A percentile compares a stretch with the other conserved stretches of the same genome.
Evolutionary conservation across 2,329 filamentous ascomycete genomes (phyloP).

Genomic region (Chaetomiaceae sp.): DNA sequence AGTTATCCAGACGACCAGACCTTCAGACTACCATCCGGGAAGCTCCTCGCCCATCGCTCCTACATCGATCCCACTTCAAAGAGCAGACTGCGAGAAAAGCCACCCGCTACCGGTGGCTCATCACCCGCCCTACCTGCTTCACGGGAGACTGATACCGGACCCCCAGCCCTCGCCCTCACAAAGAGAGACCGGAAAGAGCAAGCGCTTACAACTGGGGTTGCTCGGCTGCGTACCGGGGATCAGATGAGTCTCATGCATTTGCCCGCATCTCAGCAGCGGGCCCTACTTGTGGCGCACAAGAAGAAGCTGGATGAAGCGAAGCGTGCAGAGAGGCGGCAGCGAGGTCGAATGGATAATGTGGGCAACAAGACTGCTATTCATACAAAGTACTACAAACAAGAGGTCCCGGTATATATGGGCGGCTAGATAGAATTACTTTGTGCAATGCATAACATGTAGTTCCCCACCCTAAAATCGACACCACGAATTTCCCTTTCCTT

Average conservation of each 20-base stretch:
- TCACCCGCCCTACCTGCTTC: not conserved
- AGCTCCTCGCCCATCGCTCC: constrained; percentile 9
- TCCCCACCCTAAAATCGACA: too few species aligned
- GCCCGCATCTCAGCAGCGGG: constrained; percentile 13
- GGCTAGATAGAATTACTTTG: constrained; percentile 7
- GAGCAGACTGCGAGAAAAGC: not conserved
- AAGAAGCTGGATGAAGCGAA: constrained; percentile 12
- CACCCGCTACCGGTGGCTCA: not conserved
- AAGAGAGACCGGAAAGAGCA: constrained; percentile 7
- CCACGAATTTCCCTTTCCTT: too few species aligned
- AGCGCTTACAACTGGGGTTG: constrained; percentile 3
- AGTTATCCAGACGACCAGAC: not conserved
- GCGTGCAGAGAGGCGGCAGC: constrained; percentile 12
- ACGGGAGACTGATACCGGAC: not conserved
- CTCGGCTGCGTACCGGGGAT: constrained; percentile 12
- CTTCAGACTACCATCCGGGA: constrained; percentile 7
- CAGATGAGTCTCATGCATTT: constrained; percentile 14
- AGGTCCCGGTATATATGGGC: constrained; percentile 12
- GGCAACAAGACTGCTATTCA: constrained; percentile 14
- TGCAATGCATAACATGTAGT: too few species aligned
- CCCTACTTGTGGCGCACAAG: constrained; percentile 15
- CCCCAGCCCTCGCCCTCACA: not conserved
- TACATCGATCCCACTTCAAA: not conserved
- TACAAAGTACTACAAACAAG: constrained; percentile 14
- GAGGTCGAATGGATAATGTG: constrained; percentile 6